These are phyloP conservation scores for Thinopyrum obtusiflorum DNA, from an alignment of 202 grass and related monocot species.

Conservation along the genomic window DNA sequence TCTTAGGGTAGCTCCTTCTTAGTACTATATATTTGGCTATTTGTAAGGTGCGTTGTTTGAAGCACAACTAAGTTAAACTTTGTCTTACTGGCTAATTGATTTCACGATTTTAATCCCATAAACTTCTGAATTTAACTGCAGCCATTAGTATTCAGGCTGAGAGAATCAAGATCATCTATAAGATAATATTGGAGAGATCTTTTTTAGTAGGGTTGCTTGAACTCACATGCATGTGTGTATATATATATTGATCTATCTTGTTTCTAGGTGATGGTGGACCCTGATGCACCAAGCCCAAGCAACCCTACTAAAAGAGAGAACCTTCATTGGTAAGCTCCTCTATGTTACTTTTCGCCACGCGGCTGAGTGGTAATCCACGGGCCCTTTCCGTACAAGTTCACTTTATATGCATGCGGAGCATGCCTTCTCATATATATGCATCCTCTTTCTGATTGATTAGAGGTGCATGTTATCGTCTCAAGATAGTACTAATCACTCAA, in stretches of 20 bases:
- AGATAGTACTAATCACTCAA: slow-evolving; percentile 38
- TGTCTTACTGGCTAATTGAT: background rate
- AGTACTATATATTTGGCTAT: no score
- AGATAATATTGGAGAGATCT: no score
- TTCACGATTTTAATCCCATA: background rate
- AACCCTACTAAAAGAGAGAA: slow-evolving; percentile 90
- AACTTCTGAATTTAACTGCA: background rate
- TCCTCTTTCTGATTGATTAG: slow-evolving; percentile 24
- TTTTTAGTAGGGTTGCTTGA: background rate
- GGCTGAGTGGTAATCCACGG: background rate
- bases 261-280: slow-evolving; percentile 95
- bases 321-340: slow-evolving; percentile 83
- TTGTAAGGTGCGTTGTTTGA: background rate
- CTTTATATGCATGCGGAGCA: slow-evolving; percentile 27
- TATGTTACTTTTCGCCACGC: slow-evolving; percentile 36
- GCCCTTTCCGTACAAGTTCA: background rate
- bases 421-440: background rate
- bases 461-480: slow-evolving; percentile 13
- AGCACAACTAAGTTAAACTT: background rate
- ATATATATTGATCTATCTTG: slow-evolving; percentile 27
- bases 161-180: background rate
- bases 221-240: background rate
- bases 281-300: slow-evolving; percentile 93
- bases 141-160: background rate
- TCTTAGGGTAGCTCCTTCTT: background rate